Evolutionary conservation across 192 early-diverging fungal genomes (phyloP), one percentile per base, ranked within the genome.

Genomic region (Phlyctochytrium planicorne): DNA sequence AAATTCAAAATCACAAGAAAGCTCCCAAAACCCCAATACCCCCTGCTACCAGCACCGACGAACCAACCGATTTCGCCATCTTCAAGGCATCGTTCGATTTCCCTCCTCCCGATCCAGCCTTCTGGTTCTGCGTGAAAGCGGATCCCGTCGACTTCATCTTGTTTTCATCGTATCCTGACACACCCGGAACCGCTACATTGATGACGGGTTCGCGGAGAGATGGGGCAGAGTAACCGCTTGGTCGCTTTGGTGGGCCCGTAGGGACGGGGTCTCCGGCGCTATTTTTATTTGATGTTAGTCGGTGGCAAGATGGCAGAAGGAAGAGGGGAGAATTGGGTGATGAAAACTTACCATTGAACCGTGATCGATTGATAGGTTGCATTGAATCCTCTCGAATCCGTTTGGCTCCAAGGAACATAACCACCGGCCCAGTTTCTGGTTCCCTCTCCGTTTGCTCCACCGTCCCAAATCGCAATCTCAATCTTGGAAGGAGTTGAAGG

Each of bases 401-500:
- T 50, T 16, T 16, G 17, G 34, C 2, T 60, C 68, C 67, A 77
- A 6, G 53, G 53, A 30, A 76, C 34, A 10, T 50, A 53, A 1
- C 76, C 77, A 47, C 74, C 75, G 27, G 74, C 68, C 79, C 79
- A 80, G 16, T 73, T 27, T 16, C 55, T 37, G 47, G 66, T 30
- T 30, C 77, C 77, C 17, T 30, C 56, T 10, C 50, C 62, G 25
- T 70, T 56, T 14, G 32, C 34, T 3, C 59, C 32, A 25, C 64
- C 73, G 35, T 80, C 66, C 79, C 79, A 81, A 30, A 81, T 27
- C 37, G 78, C 60, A 62, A 81, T 53, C 55, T 81, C 78, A 52
- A 81, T 55, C 34, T 40, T 63, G n/a, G 75, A 63, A 53, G 77
- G 75, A 3, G 71, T 70, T 34, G 34, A 62, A 12, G 77, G 76